Evolutionary conservation across 2,329 filamentous ascomycete species (phyloP).

Genomic region (Epichloe baconii): DNA sequence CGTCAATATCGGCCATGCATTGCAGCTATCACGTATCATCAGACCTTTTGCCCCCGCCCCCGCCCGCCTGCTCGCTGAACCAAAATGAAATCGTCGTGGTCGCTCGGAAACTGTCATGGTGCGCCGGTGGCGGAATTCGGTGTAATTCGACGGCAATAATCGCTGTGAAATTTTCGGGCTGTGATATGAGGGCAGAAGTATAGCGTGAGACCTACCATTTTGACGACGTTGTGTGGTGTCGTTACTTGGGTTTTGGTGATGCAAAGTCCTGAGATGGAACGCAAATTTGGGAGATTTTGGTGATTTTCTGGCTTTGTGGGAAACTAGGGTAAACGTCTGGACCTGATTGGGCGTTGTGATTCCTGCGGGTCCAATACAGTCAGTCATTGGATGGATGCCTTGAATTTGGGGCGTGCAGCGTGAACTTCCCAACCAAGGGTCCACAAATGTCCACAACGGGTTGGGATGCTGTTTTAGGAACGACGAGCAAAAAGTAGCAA

Average conservation of each 20-base stretch:
- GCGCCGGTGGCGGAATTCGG: slow-evolving; percentile 14
- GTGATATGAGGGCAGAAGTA: slow-evolving; percentile 5
- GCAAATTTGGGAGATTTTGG: slow-evolving; percentile 29
- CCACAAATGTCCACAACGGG: background rate
- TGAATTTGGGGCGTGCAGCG: slow-evolving; percentile 2
- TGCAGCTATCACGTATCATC: background rate
- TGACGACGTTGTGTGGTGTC: slow-evolving; percentile 33
- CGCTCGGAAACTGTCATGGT: slow-evolving; percentile 17
- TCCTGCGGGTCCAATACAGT: slow-evolving; percentile 3
- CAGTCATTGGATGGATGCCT: slow-evolving; percentile 3
- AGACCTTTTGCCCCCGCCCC: background rate
- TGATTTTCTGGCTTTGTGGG: slow-evolving; percentile 34
- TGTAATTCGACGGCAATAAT: slow-evolving; percentile 1
- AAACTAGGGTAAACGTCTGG: slow-evolving; percentile 25
- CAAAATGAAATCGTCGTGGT: background rate
- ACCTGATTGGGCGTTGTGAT: slow-evolving; percentile 20
- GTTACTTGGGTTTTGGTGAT: slow-evolving; percentile 30
- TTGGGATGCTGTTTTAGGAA: background rate
- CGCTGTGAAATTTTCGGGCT: background rate
- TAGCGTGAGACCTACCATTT: slow-evolving; percentile 30
- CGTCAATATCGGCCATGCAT: background rate
- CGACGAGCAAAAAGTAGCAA: no score
- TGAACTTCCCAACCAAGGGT: no score
- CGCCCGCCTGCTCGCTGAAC: background rate
- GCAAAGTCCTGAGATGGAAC: slow-evolving; percentile 22